Evolutionary conservation across 495 filamentous ascomycete species (phyloP).

Genomic region (Penicillium canariense): DNA sequence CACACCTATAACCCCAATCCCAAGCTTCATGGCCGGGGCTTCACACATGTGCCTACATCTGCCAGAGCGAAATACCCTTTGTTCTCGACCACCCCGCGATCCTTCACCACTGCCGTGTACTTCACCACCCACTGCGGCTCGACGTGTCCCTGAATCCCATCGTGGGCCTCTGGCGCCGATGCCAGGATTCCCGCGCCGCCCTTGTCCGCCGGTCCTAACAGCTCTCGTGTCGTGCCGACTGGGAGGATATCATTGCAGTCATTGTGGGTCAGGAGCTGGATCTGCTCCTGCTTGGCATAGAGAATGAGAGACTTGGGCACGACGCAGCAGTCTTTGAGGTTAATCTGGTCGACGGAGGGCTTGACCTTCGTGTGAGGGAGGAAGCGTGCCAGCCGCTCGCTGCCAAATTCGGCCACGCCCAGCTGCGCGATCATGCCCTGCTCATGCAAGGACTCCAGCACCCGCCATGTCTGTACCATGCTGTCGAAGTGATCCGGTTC

Average conservation of each 20-base stretch:
- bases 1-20: background rate
- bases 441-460: conserved; percentile 71
- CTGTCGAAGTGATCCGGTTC: conserved; percentile 58
- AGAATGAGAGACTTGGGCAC: conserved; percentile 85
- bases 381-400: conserved; percentile 69
- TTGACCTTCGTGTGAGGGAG: conserved; percentile 63
- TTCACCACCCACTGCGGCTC: conserved; percentile 93
- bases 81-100: conserved; percentile 96
- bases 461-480: conserved; percentile 67
- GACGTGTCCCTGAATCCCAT: conserved; percentile 68
- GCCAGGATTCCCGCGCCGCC: conserved; percentile 64
- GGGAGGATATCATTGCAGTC: conserved; percentile 92
- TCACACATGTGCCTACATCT: conserved; percentile 53
- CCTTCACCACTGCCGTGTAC: conserved; percentile 95
- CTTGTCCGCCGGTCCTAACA: conserved; percentile 64
- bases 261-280: conserved; percentile 90
- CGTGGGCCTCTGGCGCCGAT: conserved; percentile 42
- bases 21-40: conserved; percentile 20
- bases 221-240: conserved; percentile 74
- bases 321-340: conserved; percentile 92
- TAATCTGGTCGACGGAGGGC: conserved; percentile 93
- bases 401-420: conserved; percentile 88
- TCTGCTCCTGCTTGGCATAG: conserved; percentile 77
- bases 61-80: conserved; percentile 95
- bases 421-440: conserved; percentile 69